Conservation (phyloP, 805 yeast genomes). For the Ogataea parapolymorpha region DNA sequence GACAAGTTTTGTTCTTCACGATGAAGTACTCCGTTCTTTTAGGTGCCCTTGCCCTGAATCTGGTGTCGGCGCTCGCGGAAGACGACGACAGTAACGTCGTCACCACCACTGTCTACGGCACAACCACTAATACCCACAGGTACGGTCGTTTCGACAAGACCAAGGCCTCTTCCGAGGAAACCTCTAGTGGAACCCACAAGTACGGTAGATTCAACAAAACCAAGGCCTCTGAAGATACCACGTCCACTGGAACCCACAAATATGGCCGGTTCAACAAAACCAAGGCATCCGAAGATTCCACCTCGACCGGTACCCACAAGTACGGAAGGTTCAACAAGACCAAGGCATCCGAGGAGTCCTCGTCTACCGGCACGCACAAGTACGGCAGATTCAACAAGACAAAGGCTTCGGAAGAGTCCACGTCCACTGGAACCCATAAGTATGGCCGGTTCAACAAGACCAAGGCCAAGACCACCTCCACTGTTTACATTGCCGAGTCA, state of each 20-base stretch:
- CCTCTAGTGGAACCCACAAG: constrained; percentile 40
- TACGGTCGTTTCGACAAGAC: constrained; percentile 57
- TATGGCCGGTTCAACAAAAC: constrained; percentile 55
- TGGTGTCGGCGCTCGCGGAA: constrained; percentile 36
- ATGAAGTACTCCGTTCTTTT: constrained; percentile 41
- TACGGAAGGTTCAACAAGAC: constrained; percentile 52
- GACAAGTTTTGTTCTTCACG: constrained; percentile 7
- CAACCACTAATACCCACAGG: constrained; percentile 29
- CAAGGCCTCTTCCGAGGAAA: constrained; percentile 28
- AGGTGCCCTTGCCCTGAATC: constrained; percentile 33
- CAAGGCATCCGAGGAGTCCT: constrained; percentile 28
- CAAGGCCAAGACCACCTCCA: constrained; percentile 36
- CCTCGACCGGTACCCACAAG: constrained; percentile 40
- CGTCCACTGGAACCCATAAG: constrained; percentile 40
- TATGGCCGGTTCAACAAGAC: constrained; percentile 52
- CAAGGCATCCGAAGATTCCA: constrained; percentile 28
- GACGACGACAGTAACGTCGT: constrained; percentile 28
- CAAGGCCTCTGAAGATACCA: constrained; percentile 34
- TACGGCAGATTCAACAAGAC: constrained; percentile 56
- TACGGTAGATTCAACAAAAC: constrained; percentile 52
- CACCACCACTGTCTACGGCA: constrained; percentile 35
- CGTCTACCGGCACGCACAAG: constrained; percentile 48
- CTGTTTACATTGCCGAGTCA: constrained; percentile 29
- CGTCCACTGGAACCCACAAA: constrained; percentile 48
- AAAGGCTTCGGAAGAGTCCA: constrained; percentile 28